These are phyloP conservation scores for Penicillium paxilli DNA, from an alignment of 495 filamentous ascomycete genomes.

Conservation along the genomic window DNA sequence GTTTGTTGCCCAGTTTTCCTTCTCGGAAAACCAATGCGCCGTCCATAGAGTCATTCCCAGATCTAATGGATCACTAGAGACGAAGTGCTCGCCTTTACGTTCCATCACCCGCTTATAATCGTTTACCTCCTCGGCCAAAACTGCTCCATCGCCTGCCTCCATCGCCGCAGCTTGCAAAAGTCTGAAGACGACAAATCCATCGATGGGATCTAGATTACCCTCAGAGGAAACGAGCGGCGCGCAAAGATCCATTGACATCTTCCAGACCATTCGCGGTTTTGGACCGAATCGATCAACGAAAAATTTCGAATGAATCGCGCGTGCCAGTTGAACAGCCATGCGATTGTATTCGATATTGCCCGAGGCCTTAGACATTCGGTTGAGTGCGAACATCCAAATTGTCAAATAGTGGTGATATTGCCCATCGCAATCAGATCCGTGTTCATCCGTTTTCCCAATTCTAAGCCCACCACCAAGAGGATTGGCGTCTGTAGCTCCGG, in stretches of 20 bases:
- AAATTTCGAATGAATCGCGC: constrained; percentile 60
- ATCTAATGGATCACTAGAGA: constrained; percentile 58
- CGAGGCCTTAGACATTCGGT: constrained; percentile 55
- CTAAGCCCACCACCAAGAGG: constrained; percentile 62
- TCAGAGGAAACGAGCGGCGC: constrained; percentile 52
- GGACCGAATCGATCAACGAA: constrained; percentile 37
- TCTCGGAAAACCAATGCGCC: constrained; percentile 54
- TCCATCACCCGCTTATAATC: constrained; percentile 61
- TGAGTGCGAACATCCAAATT: constrained; percentile 71
- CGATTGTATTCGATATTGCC: constrained; percentile 51
- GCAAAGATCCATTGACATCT: constrained; percentile 56
- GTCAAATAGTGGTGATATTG: constrained; percentile 72
- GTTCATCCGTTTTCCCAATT: constrained; percentile 58
- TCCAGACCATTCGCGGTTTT: constrained; percentile 60
- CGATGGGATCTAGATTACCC: constrained; percentile 62
- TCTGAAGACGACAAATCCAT: constrained; percentile 58
- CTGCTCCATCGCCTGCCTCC: constrained; percentile 20
- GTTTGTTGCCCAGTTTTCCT: constrained; percentile 52
- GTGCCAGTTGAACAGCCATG: constrained; percentile 57
- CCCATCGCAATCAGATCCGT: constrained; percentile 59
- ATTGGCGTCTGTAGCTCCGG: constrained; percentile 52
- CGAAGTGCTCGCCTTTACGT: constrained; percentile 46
- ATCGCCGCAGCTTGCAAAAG: constrained; percentile 50
- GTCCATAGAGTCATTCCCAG: constrained; percentile 69
- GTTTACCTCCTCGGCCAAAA: constrained; percentile 52